phyloP scores from a whole-genome alignment of 2,329 filamentous ascomycete species.

The Colletotrichum navitas region DNA sequence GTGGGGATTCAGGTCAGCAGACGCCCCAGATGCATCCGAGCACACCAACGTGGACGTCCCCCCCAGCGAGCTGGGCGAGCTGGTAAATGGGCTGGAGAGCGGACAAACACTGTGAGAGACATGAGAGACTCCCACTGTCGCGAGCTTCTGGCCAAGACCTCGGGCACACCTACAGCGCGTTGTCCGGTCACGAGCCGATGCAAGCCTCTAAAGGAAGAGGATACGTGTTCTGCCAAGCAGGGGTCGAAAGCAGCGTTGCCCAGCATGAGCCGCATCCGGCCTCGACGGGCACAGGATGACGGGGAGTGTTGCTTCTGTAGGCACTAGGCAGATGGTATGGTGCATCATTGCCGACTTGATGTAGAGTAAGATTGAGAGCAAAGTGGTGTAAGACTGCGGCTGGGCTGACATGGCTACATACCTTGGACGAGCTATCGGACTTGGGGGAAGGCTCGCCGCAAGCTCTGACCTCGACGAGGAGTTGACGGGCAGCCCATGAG shows the following conservation, averaged over 20 bases:
- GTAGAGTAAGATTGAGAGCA: neutral
- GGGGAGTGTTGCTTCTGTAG: neutral
- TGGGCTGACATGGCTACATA: neutral
- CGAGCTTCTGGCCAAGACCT: conserved; percentile 19
- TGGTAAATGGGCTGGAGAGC: neutral
- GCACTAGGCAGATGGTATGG: neutral
- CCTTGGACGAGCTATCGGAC: neutral
- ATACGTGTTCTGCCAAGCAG: conserved; percentile 10
- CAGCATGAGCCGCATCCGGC: neutral
- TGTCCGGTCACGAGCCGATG: conserved; percentile 26
- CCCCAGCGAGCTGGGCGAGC: neutral
- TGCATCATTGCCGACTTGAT: neutral
- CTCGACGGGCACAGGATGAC: conserved; percentile 21
- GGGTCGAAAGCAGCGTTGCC: neutral
- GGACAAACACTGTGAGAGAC: conserved; percentile 36
- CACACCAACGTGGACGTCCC: conserved; percentile 2
- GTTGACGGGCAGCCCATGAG: neutral
- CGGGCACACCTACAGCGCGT: conserved; percentile 31
- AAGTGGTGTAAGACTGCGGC: neutral
- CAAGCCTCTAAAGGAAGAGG: neutral
- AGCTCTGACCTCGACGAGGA: neutral
- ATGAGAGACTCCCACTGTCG: conserved; percentile 21
- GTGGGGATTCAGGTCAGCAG: conserved; percentile 30
- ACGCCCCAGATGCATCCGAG: conserved; percentile 15
- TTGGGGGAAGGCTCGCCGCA: neutral